Percentiles rank a stretch among this genome's conserved stretches.
Conservation (phyloP, 441 rosid genomes). For the Flueggea neowawraea region DNA sequence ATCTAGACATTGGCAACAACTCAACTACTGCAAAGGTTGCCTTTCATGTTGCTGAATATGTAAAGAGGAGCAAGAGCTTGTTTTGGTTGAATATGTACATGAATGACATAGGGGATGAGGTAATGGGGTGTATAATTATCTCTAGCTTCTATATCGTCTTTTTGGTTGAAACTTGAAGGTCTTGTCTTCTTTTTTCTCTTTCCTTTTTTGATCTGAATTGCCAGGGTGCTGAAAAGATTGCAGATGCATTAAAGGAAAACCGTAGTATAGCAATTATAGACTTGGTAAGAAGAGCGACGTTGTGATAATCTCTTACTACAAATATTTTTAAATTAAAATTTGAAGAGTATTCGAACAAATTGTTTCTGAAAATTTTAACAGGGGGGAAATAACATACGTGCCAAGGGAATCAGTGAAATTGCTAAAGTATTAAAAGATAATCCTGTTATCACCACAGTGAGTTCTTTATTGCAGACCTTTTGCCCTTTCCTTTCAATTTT, state of each 20-base stretch:
- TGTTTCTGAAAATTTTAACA: constrained; percentile 22
- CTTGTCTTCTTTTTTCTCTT: not conserved
- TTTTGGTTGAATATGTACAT: constrained; percentile 95
- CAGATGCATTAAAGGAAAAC: constrained; percentile 82
- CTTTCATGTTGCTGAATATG: constrained; percentile 73
- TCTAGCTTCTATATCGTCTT: not conserved
- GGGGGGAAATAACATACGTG: constrained; percentile 96
- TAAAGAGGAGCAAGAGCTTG: constrained; percentile 85
- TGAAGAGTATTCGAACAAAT: constrained; percentile 3
- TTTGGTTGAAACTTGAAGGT: not conserved
- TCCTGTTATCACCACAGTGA: constrained; percentile 61
- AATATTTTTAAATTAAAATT: not conserved
- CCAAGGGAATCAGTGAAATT: constrained; percentile 67
- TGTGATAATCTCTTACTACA: constrained; percentile 1
- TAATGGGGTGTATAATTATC: constrained; percentile 21
- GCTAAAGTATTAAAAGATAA: constrained; percentile 83
- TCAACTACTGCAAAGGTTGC: constrained; percentile 84
- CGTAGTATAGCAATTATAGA: constrained; percentile 70
- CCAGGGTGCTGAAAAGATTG: constrained; percentile 87
- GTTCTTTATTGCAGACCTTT: constrained; percentile 18
- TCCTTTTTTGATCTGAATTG: constrained; percentile 11
- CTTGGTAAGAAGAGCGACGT: constrained; percentile 52
- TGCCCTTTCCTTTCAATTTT: constrained; percentile 8
- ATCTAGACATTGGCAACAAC: constrained; percentile 94
- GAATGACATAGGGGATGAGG: constrained; percentile 98